Evolutionary conservation across 75 land plant genomes (phyloP).

Genomic region (Sequoia sempervirens): DNA sequence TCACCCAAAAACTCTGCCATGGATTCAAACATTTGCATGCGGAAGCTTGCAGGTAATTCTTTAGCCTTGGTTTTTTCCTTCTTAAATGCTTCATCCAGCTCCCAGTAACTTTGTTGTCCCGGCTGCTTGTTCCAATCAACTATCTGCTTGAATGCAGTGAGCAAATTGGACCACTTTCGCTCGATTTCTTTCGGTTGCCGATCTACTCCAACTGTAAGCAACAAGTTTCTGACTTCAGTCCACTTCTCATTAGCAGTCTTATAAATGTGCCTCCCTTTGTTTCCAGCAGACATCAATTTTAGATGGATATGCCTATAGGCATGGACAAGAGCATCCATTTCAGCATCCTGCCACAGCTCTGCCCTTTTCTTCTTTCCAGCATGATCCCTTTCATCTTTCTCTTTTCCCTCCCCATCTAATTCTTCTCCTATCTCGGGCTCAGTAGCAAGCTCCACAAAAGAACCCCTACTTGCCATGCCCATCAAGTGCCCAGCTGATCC

Average conservation of each 20-base stretch:
- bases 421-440: neutral
- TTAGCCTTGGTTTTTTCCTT: constrained; percentile 37
- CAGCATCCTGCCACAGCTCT: constrained; percentile 35
- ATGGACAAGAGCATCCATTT: constrained; percentile 34
- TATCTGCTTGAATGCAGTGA: constrained; percentile 33
- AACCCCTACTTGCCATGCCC: neutral
- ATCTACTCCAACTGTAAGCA: constrained; percentile 24
- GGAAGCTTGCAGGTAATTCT: constrained; percentile 33
- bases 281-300: constrained; percentile 26
- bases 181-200: constrained; percentile 33
- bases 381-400: constrained; percentile 13
- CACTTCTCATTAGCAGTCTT: constrained; percentile 33
- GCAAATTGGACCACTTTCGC: constrained; percentile 34
- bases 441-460: neutral
- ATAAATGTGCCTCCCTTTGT: constrained; percentile 29
- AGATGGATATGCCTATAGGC: constrained; percentile 24
- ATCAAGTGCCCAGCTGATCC: neutral
- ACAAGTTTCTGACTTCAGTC: constrained; percentile 19
- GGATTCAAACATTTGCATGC: constrained; percentile 31
- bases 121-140: constrained; percentile 36
- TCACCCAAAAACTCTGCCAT: constrained; percentile 40
- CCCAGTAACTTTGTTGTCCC: constrained; percentile 27
- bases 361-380: constrained; percentile 28
- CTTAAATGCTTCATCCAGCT: constrained; percentile 26
- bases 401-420: constrained; percentile 13